A percentile compares a stretch with the other conserved stretches of the same genome.
Conservation (phyloP, 1,284 basidiomycete species). For the Papiliotrema laurentii region DNA sequence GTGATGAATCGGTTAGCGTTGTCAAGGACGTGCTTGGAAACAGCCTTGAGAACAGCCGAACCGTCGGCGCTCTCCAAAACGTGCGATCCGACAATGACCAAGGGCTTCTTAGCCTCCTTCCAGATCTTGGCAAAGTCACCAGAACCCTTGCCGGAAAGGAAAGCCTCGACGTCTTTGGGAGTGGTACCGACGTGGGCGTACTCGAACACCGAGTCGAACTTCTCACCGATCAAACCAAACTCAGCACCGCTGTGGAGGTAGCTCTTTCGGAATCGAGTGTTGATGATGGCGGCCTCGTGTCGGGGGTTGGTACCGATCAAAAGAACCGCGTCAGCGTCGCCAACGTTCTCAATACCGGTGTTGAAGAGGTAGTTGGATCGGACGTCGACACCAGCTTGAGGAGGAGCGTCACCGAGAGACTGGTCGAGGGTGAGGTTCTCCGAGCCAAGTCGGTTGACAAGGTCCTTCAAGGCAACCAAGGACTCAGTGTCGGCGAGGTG, state of each 20-base stretch:
- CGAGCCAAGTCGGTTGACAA: constrained; percentile 88
- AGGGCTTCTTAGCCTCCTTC: constrained; percentile 82
- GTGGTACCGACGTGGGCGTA: constrained; percentile 86
- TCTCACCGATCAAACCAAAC: constrained; percentile 85
- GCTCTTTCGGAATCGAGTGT: constrained; percentile 92
- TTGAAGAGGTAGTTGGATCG: constrained; percentile 98
- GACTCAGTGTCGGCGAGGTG: constrained; percentile 91
- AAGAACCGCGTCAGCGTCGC: constrained; percentile 87
- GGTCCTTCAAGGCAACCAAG: constrained; percentile 88
- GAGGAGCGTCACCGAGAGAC: constrained; percentile 60
- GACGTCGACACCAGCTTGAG: constrained; percentile 79
- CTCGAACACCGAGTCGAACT: constrained; percentile 86
- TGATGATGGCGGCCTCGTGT: constrained; percentile 95
- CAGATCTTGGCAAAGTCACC: constrained; percentile 76
- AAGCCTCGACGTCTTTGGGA: constrained; percentile 71
- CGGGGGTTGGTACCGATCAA: constrained; percentile 96
- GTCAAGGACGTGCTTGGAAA: constrained; percentile 74
- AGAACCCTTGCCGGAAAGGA: constrained; percentile 65
- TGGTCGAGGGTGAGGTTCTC: constrained; percentile 89
- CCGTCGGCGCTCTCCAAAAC: constrained; percentile 84
- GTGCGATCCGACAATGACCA: constrained; percentile 90
- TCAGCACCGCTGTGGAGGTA: constrained; percentile 84
- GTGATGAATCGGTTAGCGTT: constrained; percentile 74
- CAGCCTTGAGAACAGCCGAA: constrained; percentile 68
- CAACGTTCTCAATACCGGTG: constrained; percentile 84